Conservation (phyloP, 139 green algal genomes). For the Pleodorina starrii region DNA sequence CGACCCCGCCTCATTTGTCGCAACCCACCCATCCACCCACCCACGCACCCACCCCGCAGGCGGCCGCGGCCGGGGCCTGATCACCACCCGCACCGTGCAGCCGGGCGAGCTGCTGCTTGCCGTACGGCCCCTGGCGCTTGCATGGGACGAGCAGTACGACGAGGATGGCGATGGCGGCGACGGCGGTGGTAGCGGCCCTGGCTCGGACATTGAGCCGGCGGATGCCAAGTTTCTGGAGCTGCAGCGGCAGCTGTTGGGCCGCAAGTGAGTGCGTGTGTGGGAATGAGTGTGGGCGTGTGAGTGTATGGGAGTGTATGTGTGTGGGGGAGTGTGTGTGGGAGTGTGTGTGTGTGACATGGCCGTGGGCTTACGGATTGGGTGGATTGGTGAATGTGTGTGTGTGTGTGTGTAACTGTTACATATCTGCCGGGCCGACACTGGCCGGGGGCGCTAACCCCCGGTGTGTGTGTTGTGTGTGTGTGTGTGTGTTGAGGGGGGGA, state of each 20-base stretch:
- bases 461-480: too few relatives aligned
- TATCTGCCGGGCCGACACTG: too few relatives aligned
- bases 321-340: not conserved
- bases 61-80: not conserved
- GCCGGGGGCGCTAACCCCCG: too few relatives aligned
- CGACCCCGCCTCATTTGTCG: not conserved
- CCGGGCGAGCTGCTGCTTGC: conserved; percentile 39
- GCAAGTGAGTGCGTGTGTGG: conserved; percentile 16
- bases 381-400: too few relatives aligned
- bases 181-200: not conserved
- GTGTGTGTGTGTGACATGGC: not conserved
- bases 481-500: too few relatives aligned
- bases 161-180: not conserved
- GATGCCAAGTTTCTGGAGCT: conserved; percentile 47
- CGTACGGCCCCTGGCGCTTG: conserved; percentile 34
- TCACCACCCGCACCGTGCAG: conserved; percentile 6
- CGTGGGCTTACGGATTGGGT: too few relatives aligned
- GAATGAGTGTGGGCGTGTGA: not conserved
- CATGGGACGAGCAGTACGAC: conserved; percentile 26
- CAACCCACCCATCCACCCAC: not conserved
- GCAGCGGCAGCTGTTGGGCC: conserved; percentile 31
- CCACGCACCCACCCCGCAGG: not conserved
- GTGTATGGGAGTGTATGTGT: conserved; percentile 11
- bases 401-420: not conserved
- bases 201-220: not conserved